A percentile compares a stretch with the other conserved stretches of the same genome.
Conservation (phyloP, 2,329 filamentous ascomycete species). For the Chlorencoelia australis region DNA sequence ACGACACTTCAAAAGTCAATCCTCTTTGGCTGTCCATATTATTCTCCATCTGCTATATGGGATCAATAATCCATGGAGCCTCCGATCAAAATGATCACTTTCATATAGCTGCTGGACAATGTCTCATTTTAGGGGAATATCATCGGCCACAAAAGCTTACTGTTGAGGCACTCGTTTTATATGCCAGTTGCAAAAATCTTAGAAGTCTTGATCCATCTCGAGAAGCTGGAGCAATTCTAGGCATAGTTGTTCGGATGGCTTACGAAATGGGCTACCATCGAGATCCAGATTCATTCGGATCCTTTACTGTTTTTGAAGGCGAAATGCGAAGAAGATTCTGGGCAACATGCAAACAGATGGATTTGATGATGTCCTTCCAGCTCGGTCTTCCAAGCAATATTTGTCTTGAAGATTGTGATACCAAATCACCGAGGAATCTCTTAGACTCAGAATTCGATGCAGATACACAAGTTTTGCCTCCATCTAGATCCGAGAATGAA, state of each 20-base stretch:
- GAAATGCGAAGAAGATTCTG: slow-evolving; percentile 25
- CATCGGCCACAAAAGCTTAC: slow-evolving; percentile 37
- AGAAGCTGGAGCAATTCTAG: slow-evolving; percentile 42
- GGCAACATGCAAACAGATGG: slow-evolving; percentile 20
- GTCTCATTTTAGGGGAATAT: slow-evolving; percentile 40
- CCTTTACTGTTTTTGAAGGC: slow-evolving; percentile 19
- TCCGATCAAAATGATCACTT: slow-evolving; percentile 3
- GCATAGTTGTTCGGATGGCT: slow-evolving; percentile 41
- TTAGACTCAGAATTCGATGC: slow-evolving; percentile 23
- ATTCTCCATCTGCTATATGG: slow-evolving; percentile 17
- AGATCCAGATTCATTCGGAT: slow-evolving; percentile 32
- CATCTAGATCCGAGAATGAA: slow-evolving; percentile 18
- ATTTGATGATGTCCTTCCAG: slow-evolving; percentile 24
- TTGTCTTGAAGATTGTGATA: slow-evolving; percentile 16
- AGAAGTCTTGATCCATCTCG: slow-evolving; percentile 39
- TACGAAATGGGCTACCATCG: slow-evolving; percentile 49
- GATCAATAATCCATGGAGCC: slow-evolving; percentile 7
- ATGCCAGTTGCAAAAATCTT: slow-evolving; percentile 40
- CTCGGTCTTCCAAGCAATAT: slow-evolving; percentile 24
- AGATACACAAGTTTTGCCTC: slow-evolving; percentile 15
- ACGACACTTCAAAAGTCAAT: slow-evolving; percentile 4
- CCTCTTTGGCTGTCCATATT: slow-evolving; percentile 21
- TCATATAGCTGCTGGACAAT: slow-evolving; percentile 31
- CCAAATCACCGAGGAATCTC: slow-evolving; percentile 20
- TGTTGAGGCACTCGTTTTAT: slow-evolving; percentile 40